Percentiles rank a stretch among this genome's conserved stretches.
Evolutionary conservation across 192 early-diverging fungal species (phyloP).

Genomic region (Neocallimastix lanati): DNA sequence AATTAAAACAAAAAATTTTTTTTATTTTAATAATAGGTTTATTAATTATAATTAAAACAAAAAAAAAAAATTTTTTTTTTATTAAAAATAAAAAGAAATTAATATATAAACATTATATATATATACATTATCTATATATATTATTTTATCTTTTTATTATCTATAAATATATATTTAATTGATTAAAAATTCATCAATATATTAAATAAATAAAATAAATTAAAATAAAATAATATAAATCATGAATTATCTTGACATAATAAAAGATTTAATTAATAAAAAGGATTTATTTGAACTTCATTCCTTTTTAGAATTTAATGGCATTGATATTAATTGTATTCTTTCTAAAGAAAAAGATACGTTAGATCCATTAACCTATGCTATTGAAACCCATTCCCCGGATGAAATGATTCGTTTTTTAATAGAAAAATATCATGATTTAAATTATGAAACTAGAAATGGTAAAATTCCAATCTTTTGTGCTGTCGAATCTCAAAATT

Average conservation of each 20-base stretch:
- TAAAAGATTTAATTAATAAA: background rate
- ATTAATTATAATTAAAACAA: no score
- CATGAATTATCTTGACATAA: background rate
- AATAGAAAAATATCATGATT: background rate
- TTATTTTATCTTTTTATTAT: no score
- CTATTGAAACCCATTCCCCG: background rate
- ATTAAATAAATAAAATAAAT: no score
- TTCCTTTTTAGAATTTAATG: background rate
- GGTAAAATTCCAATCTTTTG: background rate
- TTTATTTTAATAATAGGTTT: no score
- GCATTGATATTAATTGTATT: background rate
- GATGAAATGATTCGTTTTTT: background rate
- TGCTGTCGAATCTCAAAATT: background rate
- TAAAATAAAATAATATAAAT: no score
- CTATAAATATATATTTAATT: no score
- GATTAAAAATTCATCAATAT: no score
- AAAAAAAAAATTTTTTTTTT: no score
- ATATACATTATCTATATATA: no score
- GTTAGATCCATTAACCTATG: background rate
- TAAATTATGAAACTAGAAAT: background rate
- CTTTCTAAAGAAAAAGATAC: background rate
- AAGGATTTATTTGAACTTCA: background rate
- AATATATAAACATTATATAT: no score
- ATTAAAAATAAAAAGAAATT: no score
- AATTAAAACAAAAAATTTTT: no score